phyloP scores from a whole-genome alignment of 495 filamentous ascomycete species.

The Penicillium macrosclerotiorum region DNA sequence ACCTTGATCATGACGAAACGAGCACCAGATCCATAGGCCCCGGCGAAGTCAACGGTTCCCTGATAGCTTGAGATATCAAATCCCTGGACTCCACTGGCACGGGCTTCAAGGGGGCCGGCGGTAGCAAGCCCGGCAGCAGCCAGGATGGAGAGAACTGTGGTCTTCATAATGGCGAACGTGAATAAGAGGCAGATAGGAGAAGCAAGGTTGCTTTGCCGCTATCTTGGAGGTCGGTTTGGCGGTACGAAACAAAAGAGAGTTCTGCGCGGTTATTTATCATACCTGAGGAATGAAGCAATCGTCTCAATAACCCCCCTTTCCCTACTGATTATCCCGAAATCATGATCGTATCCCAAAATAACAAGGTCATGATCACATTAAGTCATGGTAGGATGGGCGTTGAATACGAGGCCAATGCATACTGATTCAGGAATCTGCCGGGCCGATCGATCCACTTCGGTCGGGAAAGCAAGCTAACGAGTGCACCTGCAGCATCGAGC shows the following conservation, averaged over 20 bases:
- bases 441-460: conserved; percentile 9
- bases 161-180: too few relatives aligned
- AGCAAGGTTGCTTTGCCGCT: too few relatives aligned
- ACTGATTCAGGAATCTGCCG: not conserved
- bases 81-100: conserved; percentile 51
- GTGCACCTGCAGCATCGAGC: too few relatives aligned
- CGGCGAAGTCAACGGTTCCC: conserved; percentile 52
- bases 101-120: conserved; percentile 27
- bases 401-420: conserved; percentile 5
- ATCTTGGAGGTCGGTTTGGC: too few relatives aligned
- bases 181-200: not conserved
- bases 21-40: conserved; percentile 55
- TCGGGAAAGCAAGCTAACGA: too few relatives aligned
- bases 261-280: conserved; percentile 12
- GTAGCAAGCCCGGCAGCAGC: conserved; percentile 16
- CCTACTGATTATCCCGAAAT: conserved; percentile 13
- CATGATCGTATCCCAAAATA: conserved; percentile 32
- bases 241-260: too few relatives aligned
- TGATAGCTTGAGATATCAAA: conserved; percentile 68
- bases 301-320: not conserved
- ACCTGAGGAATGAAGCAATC: not conserved
- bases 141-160: conserved; percentile 7
- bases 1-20: conserved; percentile 71
- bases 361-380: conserved; percentile 1
- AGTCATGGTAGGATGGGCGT: not conserved